A percentile compares a stretch with the other conserved stretches of the same genome.
Conservation (phyloP, 768 basidiomycete species). For the Suillus plorans region DNA sequence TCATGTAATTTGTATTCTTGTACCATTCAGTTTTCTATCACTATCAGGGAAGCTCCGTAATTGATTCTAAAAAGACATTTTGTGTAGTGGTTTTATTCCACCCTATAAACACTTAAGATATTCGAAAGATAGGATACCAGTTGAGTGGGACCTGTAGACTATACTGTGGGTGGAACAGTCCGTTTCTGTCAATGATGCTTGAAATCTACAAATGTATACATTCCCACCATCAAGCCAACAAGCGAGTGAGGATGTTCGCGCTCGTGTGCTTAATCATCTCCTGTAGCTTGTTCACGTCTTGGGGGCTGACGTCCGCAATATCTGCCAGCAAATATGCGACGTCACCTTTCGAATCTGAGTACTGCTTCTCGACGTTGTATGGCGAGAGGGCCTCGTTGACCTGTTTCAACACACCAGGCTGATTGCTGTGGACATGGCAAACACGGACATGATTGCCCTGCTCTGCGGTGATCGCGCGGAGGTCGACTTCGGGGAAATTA, state of each 20-base stretch:
- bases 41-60: constrained; percentile 10
- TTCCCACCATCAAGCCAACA: constrained; percentile 56
- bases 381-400: constrained; percentile 94
- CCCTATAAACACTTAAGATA: neutral
- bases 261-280: constrained; percentile 75
- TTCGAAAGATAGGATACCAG: constrained; percentile 35
- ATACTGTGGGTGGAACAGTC: constrained; percentile 32
- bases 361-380: constrained; percentile 99
- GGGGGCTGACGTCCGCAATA: constrained; percentile 84
- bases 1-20: constrained; percentile 2
- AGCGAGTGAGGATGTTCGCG: constrained; percentile 87
- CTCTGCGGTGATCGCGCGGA: constrained; percentile 86
- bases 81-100: neutral
- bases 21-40: constrained; percentile 8
- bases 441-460: constrained; percentile 82
- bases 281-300: constrained; percentile 76
- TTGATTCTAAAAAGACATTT: constrained; percentile 17
- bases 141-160: constrained; percentile 44
- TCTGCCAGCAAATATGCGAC: constrained; percentile 97
- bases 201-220: neutral
- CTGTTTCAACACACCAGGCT: constrained; percentile 89
- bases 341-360: constrained; percentile 94
- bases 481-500: constrained; percentile 98
- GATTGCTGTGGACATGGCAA: constrained; percentile 94
- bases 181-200: constrained; percentile 23